Base-by-base conservation (phyloP, 1,284 basidiomycete species). In the Hypsizygus ulmarius region DNA sequence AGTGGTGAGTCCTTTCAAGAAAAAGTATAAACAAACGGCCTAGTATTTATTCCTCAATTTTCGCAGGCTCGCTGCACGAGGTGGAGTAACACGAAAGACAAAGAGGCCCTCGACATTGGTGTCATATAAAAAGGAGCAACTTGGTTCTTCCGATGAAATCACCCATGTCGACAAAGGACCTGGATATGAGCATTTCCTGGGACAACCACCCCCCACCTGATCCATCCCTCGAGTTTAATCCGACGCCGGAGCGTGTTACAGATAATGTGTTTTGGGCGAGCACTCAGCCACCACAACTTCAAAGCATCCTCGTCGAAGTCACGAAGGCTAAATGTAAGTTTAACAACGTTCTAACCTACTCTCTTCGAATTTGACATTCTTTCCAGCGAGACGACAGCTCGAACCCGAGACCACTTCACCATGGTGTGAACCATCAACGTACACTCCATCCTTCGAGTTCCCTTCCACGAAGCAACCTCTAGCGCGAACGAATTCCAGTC, bases 241-340 rank as follows among this genome's bases (percentile, higher is more conserved):
- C 21, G 21, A 25, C 21, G 21, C 21, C 21, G 21, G 21, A 25
- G 21, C 41, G 16, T 6, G 12, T 15, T n/a, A 33, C 41, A 16
- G 53, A 54, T 34, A 39, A 21, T 4, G 47, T 54, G 11, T 47
- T 45, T 34, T 52, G 50, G 50, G 35, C 39, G 9, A 45, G 33
- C 18, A 44, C 53, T 8, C 53, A 54, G 33, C 50, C 53, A 2
- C 28, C 43, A 15, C 44, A 37, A 40, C 43, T 54, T 7, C 45
- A 47, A 42, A 47, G 28, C 40, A 43, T 52, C 30, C 18, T 52
- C 7, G 32, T 45, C n/a, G 42, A 47, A 30, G 45, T 34, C 4
- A 32, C 30, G 2, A 54, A 45, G 39, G 29, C 14, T 19, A 41
- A 44, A 42, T 40, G 53, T 52, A 6, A 41, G 47, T 9, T 29